Conservation (phyloP, 805 yeast genomes). For the Yarrowia yakushimensis region DNA sequence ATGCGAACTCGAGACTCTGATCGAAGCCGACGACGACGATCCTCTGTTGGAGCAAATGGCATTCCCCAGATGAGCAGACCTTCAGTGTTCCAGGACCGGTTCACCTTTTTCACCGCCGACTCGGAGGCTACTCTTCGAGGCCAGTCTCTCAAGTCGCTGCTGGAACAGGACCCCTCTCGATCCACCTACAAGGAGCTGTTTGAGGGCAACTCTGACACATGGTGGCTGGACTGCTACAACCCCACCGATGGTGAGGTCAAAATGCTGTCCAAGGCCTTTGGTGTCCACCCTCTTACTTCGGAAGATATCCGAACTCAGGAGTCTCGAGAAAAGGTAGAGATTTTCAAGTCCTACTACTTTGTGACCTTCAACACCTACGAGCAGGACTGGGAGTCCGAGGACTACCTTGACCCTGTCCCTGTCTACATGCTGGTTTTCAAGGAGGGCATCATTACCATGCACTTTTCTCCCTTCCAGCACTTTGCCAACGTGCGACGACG, state of each 20-base stretch:
- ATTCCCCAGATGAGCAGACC: conserved; percentile 8
- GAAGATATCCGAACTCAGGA: conserved; percentile 97
- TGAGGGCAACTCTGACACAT: conserved; percentile 79
- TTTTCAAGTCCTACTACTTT: conserved; percentile 85
- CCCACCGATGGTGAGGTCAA: conserved; percentile 97
- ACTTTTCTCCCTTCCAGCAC: conserved; percentile 57
- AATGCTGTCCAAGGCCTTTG: conserved; percentile 86
- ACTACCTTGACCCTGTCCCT: conserved; percentile 62
- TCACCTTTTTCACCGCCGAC: conserved; percentile 77
- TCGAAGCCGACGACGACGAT: conserved; percentile 18
- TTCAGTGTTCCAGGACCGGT: conserved; percentile 49
- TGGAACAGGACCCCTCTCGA: conserved; percentile 43
- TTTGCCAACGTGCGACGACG: conserved; percentile 61
- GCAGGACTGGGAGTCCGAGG: conserved; percentile 75
- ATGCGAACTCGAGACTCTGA: conserved; percentile 18
- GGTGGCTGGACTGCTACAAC: conserved; percentile 95
- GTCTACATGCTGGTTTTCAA: conserved; percentile 60
- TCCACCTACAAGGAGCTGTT: conserved; percentile 67
- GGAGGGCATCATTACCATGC: conserved; percentile 58
- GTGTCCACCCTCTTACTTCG: conserved; percentile 95
- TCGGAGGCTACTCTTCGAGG: conserved; percentile 90
- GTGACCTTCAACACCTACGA: conserved; percentile 97
- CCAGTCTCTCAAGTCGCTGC: conserved; percentile 75
- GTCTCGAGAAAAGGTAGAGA: conserved; percentile 93
- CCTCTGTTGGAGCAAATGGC: background rate